These are phyloP conservation scores for Fomitopsis pinicola DNA, from an alignment of 1,284 basidiomycete genomes.

Conservation along the genomic window DNA sequence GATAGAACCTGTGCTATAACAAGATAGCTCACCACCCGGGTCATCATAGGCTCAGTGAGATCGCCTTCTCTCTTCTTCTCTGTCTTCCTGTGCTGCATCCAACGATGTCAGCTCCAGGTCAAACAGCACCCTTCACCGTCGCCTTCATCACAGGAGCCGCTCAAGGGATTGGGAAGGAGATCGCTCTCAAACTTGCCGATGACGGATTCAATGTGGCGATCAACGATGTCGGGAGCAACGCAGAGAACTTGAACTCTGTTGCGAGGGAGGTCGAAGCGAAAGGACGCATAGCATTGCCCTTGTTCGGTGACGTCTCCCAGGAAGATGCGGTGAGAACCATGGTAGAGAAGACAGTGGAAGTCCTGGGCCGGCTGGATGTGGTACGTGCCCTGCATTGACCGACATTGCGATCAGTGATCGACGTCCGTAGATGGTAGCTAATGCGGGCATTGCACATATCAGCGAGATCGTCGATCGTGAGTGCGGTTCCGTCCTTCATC, in stretches of 20 bases:
- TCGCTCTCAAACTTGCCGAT: slow-evolving; percentile 33
- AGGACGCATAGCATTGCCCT: slow-evolving; percentile 20
- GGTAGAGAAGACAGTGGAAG: slow-evolving; percentile 19
- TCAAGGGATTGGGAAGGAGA: slow-evolving; percentile 34
- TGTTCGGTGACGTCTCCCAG: slow-evolving; percentile 29
- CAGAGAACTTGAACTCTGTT: slow-evolving; percentile 19
- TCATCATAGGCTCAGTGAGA: background rate
- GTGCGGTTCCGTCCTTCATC: background rate
- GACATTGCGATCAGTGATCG: background rate
- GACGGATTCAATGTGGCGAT: slow-evolving; percentile 37
- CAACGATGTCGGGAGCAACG: slow-evolving; percentile 28
- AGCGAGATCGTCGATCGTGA: slow-evolving; percentile 18
- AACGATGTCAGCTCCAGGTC: background rate
- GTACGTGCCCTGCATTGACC: background rate
- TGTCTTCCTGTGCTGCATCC: background rate
- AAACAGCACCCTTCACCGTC: background rate
- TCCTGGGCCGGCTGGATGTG: slow-evolving; percentile 7
- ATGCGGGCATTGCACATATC: slow-evolving; percentile 17
- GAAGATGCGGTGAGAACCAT: slow-evolving; percentile 32
- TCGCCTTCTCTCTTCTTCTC: background rate
- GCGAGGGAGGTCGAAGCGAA: slow-evolving; percentile 23
- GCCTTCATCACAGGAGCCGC: slow-evolving; percentile 32
- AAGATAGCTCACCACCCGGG: background rate
- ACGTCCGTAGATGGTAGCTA: slow-evolving; percentile 23
- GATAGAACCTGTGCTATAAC: background rate